Conservation (phyloP, 1,284 basidiomycete species). For the Cutaneotrichosporon arboriforme region DNA sequence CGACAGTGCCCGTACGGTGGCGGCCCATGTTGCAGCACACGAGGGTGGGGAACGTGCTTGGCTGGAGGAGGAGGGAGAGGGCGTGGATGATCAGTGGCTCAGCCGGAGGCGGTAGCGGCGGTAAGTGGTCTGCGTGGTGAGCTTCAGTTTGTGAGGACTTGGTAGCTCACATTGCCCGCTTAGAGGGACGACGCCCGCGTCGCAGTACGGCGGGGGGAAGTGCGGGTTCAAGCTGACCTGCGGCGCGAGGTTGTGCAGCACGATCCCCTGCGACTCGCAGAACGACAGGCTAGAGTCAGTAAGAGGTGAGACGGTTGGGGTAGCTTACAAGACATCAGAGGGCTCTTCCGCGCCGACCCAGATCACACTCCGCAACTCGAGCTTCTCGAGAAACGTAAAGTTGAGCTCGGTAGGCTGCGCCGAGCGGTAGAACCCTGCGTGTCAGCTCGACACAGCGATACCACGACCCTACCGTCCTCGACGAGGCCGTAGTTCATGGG, state of each 20-base stretch:
- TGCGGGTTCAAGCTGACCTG: slow-evolving; percentile 42
- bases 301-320: too few relatives aligned
- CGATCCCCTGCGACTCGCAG: slow-evolving; percentile 42
- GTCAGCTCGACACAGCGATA: slow-evolving; percentile 9
- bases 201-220: slow-evolving; percentile 45
- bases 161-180: slow-evolving; percentile 40
- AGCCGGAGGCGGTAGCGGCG: slow-evolving; percentile 43
- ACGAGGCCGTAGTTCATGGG: slow-evolving; percentile 54
- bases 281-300: slow-evolving; percentile 37
- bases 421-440: slow-evolving; percentile 50
- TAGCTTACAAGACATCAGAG: slow-evolving; percentile 49
- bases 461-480: slow-evolving; percentile 46
- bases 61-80: slow-evolving; percentile 51
- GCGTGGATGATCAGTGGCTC: slow-evolving; percentile 54
- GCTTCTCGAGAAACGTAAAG: slow-evolving; percentile 54
- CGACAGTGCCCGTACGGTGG: slow-evolving; percentile 53
- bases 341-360: slow-evolving; percentile 56
- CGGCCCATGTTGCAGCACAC: slow-evolving; percentile 55
- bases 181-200: slow-evolving; percentile 42
- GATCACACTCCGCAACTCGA: slow-evolving; percentile 51
- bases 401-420: slow-evolving; percentile 54
- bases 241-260: slow-evolving; percentile 41
- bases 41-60: slow-evolving; percentile 50
- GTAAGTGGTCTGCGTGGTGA: slow-evolving; percentile 38
- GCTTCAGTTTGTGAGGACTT: too few relatives aligned